Percentiles rank a stretch among this genome's conserved stretches.
Conservation (phyloP, 352 stramenopile species). For the Pythium coloratum region DNA sequence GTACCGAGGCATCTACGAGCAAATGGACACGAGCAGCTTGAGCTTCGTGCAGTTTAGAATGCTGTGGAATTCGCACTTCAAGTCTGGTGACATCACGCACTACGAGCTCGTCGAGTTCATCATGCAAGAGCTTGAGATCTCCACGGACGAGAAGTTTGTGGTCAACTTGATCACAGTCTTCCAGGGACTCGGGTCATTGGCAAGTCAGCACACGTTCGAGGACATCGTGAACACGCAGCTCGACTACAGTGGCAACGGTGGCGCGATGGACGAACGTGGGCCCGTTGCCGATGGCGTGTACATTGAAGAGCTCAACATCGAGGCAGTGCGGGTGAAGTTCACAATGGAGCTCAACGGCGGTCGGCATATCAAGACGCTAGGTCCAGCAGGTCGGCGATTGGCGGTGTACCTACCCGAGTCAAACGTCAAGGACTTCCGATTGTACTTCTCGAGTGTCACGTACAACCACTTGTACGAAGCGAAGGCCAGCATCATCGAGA, state of each 20-base stretch:
- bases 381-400: slow-evolving; percentile 65
- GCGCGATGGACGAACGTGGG: slow-evolving; percentile 28
- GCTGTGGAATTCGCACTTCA: slow-evolving; percentile 83
- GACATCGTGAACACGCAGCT: slow-evolving; percentile 78
- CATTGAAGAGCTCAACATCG: slow-evolving; percentile 86
- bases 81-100: slow-evolving; percentile 77
- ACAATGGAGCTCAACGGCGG: slow-evolving; percentile 86
- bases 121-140: slow-evolving; percentile 88
- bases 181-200: slow-evolving; percentile 77
- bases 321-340: slow-evolving; percentile 84
- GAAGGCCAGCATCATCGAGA: slow-evolving; percentile 70
- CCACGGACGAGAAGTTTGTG: slow-evolving; percentile 90
- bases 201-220: slow-evolving; percentile 74
- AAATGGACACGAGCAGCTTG: slow-evolving; percentile 64
- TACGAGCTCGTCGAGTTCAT: slow-evolving; percentile 86
- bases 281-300: slow-evolving; percentile 68
- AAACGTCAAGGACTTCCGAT: slow-evolving; percentile 86
- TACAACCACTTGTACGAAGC: slow-evolving; percentile 86
- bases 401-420: slow-evolving; percentile 87
- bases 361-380: slow-evolving; percentile 82
- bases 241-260: slow-evolving; percentile 47
- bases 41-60: slow-evolving; percentile 86
- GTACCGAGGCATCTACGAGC: slow-evolving; percentile 80
- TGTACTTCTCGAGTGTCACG: slow-evolving; percentile 82
- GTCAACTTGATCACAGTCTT: slow-evolving; percentile 90